phyloP scores from a whole-genome alignment of 164 flowering plant species.

The Stephania cephalantha region DNA sequence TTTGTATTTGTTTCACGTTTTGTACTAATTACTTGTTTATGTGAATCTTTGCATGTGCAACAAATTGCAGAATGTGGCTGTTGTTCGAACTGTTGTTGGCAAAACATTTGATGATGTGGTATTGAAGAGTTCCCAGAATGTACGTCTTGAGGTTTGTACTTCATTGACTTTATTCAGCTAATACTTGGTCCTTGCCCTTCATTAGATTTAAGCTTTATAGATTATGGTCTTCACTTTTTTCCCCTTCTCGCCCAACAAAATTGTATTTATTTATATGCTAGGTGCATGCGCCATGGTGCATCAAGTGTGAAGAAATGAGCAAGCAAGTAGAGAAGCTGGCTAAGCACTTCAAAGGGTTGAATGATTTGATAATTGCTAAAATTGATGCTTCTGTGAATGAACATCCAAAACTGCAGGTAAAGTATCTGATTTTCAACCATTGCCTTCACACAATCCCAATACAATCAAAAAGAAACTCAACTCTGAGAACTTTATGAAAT shows the following conservation, averaged over 20 bases:
- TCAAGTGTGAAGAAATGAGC: slow-evolving; percentile 65
- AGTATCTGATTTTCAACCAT: not conserved
- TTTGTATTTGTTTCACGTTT: not conserved
- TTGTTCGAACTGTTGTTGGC: slow-evolving; percentile 61
- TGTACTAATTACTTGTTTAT: not conserved
- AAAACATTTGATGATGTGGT: slow-evolving; percentile 78
- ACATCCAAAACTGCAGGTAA: slow-evolving; percentile 77
- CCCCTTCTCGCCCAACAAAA: not conserved
- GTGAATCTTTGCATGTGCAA: not conserved
- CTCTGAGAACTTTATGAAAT: not conserved
- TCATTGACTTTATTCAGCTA: not conserved
- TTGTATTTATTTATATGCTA: slow-evolving; percentile 17
- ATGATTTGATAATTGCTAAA: slow-evolving; percentile 57
- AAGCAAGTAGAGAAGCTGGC: slow-evolving; percentile 90
- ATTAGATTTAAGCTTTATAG: not conserved
- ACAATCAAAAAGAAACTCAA: not conserved
- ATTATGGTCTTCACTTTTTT: not conserved
- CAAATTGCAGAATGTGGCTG: slow-evolving; percentile 47
- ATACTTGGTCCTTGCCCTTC: not conserved
- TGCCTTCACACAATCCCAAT: not conserved
- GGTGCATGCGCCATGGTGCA: slow-evolving; percentile 94
- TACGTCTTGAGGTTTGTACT: slow-evolving; percentile 70
- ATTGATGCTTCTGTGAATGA: slow-evolving; percentile 91
- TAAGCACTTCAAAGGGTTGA: slow-evolving; percentile 70
- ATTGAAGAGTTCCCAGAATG: slow-evolving; percentile 50